Base-by-base conservation (phyloP, 2,329 filamentous ascomycete species). In the Calonectria fujianensis region DNA sequence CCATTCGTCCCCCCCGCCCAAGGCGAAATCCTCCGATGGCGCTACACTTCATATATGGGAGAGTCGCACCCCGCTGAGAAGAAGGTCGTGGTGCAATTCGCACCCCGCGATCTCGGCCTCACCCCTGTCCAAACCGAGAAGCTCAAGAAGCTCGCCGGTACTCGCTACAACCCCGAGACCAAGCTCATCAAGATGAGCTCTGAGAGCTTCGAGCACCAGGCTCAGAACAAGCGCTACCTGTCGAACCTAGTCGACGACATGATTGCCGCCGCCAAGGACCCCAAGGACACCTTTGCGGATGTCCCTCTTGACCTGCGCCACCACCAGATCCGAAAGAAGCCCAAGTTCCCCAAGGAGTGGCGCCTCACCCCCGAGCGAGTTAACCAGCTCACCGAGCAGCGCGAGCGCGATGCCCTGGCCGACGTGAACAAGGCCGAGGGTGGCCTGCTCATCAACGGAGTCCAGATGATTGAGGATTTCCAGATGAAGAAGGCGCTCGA, bases 221-320 rank as follows among this genome's bases (percentile, higher is more conserved):
- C 96, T 24, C 96, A 98, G 88, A 99, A 99, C 88, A 99, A 98
- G 90, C 93, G 95, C n/a, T 97, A 97, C 84, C 89, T 99, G 29
- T 94, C 92, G 69, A 95, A 98, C 80, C 85, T 95, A 64, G 91
- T 98, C 65, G 89, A 93, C 76, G 91, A 89, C 65, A 87, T 99
- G 78, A 87, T 99, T 74, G 88, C 87, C 9, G 93, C 95, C 82
- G 95, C 96, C 73, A 94, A 93, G 88, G 93, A 98, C 82, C 88
- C 90, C 31, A 91, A 87, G 48, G 96, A 99, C 79, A 94, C 91
- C 14, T 98, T 98, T 81, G 93, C 93, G 78, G 97, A 99, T 83
- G 87, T 99, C 37, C 96, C 97, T 2, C 90, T 98, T 64, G 96
- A 99, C 83, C 93, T 95, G 74, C 91, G 97, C 80, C 96, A 98